Evolutionary conservation across 805 yeast species (phyloP).

Genomic region (Zygotorulaspora chibaensis): DNA sequence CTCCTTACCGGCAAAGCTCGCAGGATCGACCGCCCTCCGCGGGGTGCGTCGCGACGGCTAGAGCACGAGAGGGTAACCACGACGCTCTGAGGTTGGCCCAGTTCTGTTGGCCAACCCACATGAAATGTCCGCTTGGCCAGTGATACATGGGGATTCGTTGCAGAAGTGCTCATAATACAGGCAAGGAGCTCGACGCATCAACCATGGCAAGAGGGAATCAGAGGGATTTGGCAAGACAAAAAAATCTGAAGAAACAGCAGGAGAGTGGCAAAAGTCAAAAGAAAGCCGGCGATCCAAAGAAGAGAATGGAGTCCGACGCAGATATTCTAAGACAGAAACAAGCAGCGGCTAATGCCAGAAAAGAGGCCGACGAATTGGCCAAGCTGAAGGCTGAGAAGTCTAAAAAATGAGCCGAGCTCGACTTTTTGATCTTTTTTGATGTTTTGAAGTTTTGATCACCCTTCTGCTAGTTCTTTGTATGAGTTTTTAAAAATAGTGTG

Average conservation of each 20-base stretch:
- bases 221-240: conserved; percentile 88
- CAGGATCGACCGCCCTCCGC: too few relatives aligned
- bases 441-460: neutral
- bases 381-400: conserved; percentile 11
- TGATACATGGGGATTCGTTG: too few relatives aligned
- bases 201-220: conserved; percentile 94
- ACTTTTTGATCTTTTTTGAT: too few relatives aligned
- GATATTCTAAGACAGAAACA: conserved; percentile 87
- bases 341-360: conserved; percentile 44
- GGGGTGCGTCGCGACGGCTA: too few relatives aligned
- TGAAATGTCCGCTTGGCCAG: too few relatives aligned
- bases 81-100: too few relatives aligned
- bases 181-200: neutral
- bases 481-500: too few relatives aligned
- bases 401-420: neutral
- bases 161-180: neutral
- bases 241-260: conserved; percentile 76
- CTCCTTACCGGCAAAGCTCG: too few relatives aligned
- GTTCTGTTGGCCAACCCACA: too few relatives aligned
- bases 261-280: conserved; percentile 54
- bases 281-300: conserved; percentile 77
- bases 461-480: neutral
- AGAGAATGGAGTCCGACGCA: conserved; percentile 85
- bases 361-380: conserved; percentile 31
- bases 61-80: too few relatives aligned